Conservation (phyloP, 345 rosid species). For the Euphorbia tirucalli region DNA sequence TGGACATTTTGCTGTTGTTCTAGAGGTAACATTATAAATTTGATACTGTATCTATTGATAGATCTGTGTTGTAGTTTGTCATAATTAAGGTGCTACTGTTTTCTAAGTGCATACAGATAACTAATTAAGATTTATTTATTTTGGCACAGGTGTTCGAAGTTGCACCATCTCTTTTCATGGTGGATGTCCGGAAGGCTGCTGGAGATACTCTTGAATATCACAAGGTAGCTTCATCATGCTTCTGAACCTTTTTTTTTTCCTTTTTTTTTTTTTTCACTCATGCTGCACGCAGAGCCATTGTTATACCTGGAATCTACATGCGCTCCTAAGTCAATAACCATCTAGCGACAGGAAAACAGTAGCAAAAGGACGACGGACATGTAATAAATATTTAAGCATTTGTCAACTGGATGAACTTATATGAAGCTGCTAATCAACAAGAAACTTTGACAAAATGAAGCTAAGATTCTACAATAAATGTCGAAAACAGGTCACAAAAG, state of each 20-base stretch:
- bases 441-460: not conserved
- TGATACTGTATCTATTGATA: not conserved
- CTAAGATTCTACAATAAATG: not conserved
- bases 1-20: slow-evolving; percentile 66
- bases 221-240: slow-evolving; percentile 46
- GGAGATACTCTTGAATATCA: slow-evolving; percentile 91
- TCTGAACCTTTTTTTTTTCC: not conserved
- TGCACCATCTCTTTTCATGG: slow-evolving; percentile 92
- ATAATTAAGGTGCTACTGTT: not conserved
- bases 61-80: not conserved
- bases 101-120: slow-evolving; percentile 11
- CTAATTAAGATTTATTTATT: slow-evolving; percentile 1
- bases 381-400: no score
- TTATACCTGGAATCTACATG: no score
- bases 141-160: slow-evolving; percentile 68
- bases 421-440: no score
- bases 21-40: slow-evolving; percentile 54
- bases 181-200: slow-evolving; percentile 81
- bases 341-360: no score
- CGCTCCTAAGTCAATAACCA: no score
- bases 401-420: no score
- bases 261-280: no score
- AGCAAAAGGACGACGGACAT: no score
- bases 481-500: no score
- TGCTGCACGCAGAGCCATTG: no score